These are phyloP conservation scores for Sporisorium scitamineum DNA, from an alignment of 1,284 basidiomycete genomes.

Conservation along the genomic window DNA sequence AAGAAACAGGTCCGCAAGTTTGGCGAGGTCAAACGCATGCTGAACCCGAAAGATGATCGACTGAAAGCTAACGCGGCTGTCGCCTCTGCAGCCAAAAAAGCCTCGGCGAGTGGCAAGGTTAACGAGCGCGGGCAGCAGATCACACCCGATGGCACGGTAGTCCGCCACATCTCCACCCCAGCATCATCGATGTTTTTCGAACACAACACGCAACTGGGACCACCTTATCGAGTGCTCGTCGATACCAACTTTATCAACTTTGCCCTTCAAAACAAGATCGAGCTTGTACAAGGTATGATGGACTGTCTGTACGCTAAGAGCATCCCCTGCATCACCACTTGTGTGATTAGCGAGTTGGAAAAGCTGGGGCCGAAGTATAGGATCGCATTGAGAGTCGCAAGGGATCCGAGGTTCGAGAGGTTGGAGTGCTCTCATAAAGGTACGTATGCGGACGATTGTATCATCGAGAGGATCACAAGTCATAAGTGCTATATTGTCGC, in stretches of 20 bases:
- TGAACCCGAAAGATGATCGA: constrained; percentile 93
- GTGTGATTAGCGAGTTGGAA: constrained; percentile 97
- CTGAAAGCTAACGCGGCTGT: constrained; percentile 77
- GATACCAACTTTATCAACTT: constrained; percentile 99
- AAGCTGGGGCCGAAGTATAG: constrained; percentile 96
- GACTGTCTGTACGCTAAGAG: constrained; percentile 99
- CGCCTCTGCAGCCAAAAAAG: constrained; percentile 68
- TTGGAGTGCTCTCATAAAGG: constrained; percentile 91
- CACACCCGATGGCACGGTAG: constrained; percentile 46
- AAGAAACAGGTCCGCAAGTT: constrained; percentile 96
- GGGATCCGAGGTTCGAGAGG: constrained; percentile 96
- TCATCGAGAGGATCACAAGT: constrained; percentile 91
- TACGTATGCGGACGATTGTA: constrained; percentile 98
- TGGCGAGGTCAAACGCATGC: constrained; percentile 91
- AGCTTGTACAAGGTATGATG: constrained; percentile 98
- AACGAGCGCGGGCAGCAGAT: background rate
- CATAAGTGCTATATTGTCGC: constrained; percentile 98
- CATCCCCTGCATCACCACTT: constrained; percentile 98
- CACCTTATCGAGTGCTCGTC: constrained; percentile 95
- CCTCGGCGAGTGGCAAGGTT: no score
- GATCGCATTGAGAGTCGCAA: constrained; percentile 92
- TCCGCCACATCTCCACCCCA: constrained; percentile 57
- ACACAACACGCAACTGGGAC: constrained; percentile 94
- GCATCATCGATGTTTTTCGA: constrained; percentile 91
- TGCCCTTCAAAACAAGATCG: constrained; percentile 96